These are phyloP conservation scores for Penicillium sp. DNA, from an alignment of 2,329 filamentous ascomycete species.

Conservation along the genomic window DNA sequence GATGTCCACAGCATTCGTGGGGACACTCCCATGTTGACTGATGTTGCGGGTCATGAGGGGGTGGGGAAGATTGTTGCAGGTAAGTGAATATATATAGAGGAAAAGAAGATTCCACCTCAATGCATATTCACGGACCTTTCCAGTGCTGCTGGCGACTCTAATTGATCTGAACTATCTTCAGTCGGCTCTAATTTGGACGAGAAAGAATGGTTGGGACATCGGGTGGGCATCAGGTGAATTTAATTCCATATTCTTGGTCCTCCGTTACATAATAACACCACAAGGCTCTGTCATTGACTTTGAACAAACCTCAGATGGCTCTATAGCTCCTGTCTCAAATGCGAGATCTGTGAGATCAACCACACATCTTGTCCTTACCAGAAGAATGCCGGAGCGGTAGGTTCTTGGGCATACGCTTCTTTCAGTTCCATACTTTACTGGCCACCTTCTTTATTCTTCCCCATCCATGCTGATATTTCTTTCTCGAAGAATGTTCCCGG, in stretches of 20 bases:
- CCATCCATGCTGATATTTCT: neutral
- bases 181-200: slow-evolving; percentile 26
- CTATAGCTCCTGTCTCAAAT: slow-evolving; percentile 34
- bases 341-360: slow-evolving; percentile 35
- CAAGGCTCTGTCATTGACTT: neutral
- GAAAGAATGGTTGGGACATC: slow-evolving; percentile 25
- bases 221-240: slow-evolving; percentile 30
- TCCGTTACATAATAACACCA: neutral
- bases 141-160: too few relatives aligned
- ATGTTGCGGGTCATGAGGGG: slow-evolving; percentile 45
- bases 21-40: slow-evolving; percentile 39
- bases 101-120: too few relatives aligned
- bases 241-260: neutral
- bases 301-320: slow-evolving; percentile 25
- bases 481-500: slow-evolving; percentile 30
- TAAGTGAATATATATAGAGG: slow-evolving; percentile 2
- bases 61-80: slow-evolving; percentile 39
- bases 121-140: too few relatives aligned
- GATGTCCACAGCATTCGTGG: slow-evolving; percentile 43
- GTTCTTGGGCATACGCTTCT: slow-evolving; percentile 4
- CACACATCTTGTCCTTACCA: slow-evolving; percentile 36
- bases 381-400: slow-evolving; percentile 34
- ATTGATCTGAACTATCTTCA: slow-evolving; percentile 3
- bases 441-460: too few relatives aligned
- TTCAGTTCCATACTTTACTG: too few relatives aligned